Evolutionary conservation across 202 grass and related monocot species (phyloP).

Genomic region (Musa balbisiana): DNA sequence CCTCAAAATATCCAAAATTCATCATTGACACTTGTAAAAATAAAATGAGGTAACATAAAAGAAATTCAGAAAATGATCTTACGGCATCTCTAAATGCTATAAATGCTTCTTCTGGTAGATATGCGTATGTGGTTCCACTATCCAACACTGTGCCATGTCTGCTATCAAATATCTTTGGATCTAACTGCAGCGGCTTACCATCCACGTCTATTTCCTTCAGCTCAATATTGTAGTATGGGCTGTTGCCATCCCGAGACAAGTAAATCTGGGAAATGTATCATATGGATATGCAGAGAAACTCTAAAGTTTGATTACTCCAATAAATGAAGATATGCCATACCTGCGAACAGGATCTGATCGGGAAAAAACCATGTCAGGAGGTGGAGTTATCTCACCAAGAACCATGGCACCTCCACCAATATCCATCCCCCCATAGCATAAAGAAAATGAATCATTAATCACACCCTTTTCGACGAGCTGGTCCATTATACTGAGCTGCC

Average conservation of each 20-base stretch:
- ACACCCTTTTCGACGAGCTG: conserved; percentile 16
- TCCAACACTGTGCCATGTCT: conserved; percentile 91
- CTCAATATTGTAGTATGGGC: conserved; percentile 97
- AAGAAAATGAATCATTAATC: conserved; percentile 19
- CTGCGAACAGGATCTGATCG: conserved; percentile 10
- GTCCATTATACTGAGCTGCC: conserved; percentile 21
- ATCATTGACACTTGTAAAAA: neutral
- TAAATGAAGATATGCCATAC: conserved; percentile 6
- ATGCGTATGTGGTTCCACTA: conserved; percentile 96
- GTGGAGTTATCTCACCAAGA: conserved; percentile 14
- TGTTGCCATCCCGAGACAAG: conserved; percentile 57
- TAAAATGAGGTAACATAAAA: conserved; percentile 13
- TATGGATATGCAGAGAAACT: conserved; percentile 25
- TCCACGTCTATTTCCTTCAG: conserved; percentile 90
- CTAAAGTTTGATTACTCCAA: neutral
- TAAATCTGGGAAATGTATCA: conserved; percentile 36
- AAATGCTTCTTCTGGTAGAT: conserved; percentile 93
- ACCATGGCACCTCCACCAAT: conserved; percentile 23
- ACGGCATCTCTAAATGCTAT: conserved; percentile 82
- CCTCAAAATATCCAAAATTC: neutral
- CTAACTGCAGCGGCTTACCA: conserved; percentile 62
- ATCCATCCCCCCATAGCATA: conserved; percentile 26
- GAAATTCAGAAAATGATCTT: conserved; percentile 29
- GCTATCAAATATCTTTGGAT: conserved; percentile 55
- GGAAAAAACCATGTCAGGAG: conserved; percentile 16